phyloP scores from a whole-genome alignment of 805 yeast species.

The Candida andamanensis region DNA sequence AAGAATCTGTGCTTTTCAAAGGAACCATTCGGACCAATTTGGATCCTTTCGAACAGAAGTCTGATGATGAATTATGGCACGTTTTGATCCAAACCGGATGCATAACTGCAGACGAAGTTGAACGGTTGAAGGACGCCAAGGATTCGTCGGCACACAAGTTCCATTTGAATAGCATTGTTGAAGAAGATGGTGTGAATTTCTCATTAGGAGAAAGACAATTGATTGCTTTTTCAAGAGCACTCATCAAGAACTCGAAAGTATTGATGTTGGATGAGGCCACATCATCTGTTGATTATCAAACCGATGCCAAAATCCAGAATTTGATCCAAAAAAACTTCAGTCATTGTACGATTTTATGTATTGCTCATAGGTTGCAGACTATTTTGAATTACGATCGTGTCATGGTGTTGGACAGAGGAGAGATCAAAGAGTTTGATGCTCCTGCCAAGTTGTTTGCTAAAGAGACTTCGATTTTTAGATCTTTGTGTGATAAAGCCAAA shows the following conservation, averaged over 20 bases:
- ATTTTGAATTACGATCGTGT: constrained; percentile 71
- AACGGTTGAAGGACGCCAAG: constrained; percentile 1
- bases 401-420: constrained; percentile 78
- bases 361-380: constrained; percentile 81
- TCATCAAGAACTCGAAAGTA: constrained; percentile 69
- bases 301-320: constrained; percentile 71
- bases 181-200: constrained; percentile 68
- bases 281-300: constrained; percentile 76
- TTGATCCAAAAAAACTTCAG: constrained; percentile 64
- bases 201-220: constrained; percentile 79
- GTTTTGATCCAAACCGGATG: constrained; percentile 43
- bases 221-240: constrained; percentile 77
- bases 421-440: constrained; percentile 66
- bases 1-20: constrained; percentile 61
- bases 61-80: constrained; percentile 53
- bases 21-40: constrained; percentile 55
- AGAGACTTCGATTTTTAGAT: constrained; percentile 50
- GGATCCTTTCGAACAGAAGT: constrained; percentile 53
- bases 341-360: constrained; percentile 73
- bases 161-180: constrained; percentile 42
- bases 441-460: constrained; percentile 57
- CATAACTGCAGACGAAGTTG: constrained; percentile 27
- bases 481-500: constrained; percentile 58
- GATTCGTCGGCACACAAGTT: constrained; percentile 32
- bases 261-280: constrained; percentile 84